phyloP scores from a whole-genome alignment of 331 rosid genomes.

The Pyrus hybrid region DNA sequence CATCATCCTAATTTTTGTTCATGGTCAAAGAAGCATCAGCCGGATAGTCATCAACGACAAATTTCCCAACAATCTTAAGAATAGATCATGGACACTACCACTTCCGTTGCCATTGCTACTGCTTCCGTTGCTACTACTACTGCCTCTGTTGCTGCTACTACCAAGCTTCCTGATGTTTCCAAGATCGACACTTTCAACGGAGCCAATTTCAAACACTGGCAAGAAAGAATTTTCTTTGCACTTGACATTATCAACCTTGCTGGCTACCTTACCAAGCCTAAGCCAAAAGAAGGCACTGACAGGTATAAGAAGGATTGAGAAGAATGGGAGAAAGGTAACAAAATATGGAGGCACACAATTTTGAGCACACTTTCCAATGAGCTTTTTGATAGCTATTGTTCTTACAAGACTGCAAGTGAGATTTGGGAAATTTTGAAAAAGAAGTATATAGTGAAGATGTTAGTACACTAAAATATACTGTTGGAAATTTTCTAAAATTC shows the following conservation, averaged over 20 bases:
- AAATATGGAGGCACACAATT: background rate
- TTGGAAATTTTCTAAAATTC: background rate
- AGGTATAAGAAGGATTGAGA: background rate
- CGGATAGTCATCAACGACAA: no score
- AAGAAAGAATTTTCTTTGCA: background rate
- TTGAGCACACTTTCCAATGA: background rate
- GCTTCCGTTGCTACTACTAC: no score
- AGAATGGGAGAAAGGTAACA: background rate
- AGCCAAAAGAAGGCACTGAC: background rate
- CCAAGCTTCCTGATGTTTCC: background rate
- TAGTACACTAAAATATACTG: background rate
- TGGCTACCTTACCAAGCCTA: background rate
- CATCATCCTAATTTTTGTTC: no score
- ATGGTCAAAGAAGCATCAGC: no score
- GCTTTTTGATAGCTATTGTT: background rate
- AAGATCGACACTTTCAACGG: background rate
- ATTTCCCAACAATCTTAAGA: no score
- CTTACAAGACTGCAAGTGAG: background rate
- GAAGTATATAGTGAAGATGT: background rate
- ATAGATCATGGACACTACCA: no score
- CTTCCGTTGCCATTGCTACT: no score
- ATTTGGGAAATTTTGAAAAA: background rate
- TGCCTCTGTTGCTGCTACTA: background rate
- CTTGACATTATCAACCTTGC: background rate
- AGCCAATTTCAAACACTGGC: background rate